phyloP scores from a whole-genome alignment of 2,329 filamentous ascomycete genomes.

The Colletotrichum viniferum region DNA sequence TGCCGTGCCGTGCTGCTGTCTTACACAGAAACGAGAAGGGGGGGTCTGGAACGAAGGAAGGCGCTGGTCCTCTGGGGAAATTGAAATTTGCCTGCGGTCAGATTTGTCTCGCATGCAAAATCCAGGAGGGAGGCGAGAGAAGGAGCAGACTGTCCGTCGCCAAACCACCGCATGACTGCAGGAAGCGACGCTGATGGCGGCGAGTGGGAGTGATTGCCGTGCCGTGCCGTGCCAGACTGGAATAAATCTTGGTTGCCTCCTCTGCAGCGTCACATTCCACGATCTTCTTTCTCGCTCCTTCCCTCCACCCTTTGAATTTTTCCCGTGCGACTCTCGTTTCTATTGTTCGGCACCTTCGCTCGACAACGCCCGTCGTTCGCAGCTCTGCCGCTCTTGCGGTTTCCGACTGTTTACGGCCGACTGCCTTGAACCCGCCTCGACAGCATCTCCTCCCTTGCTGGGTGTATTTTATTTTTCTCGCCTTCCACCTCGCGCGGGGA shows the following conservation, averaged over 20 bases:
- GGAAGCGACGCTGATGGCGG: not conserved
- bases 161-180: not conserved
- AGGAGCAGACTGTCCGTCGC: not conserved
- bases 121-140: slow-evolving; percentile 25
- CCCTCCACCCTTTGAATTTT: not conserved
- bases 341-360: not conserved
- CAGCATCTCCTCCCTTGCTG: not conserved
- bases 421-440: not conserved
- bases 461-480: not conserved
- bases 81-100: not conserved
- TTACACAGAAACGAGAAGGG: slow-evolving; percentile 3
- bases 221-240: not conserved
- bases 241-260: slow-evolving; percentile 10
- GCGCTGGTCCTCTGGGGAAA: slow-evolving; percentile 11
- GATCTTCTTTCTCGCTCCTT: not conserved
- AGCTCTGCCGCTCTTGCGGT: not conserved
- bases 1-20: not conserved
- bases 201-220: not conserved
- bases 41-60: not conserved
- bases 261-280: not conserved
- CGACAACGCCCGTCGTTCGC: not conserved
- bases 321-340: not conserved
- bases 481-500: not conserved
- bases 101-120: not conserved
- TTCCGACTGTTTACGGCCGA: not conserved